Conservation (phyloP, 208 protist genomes). For the Acanthamoeba triangularis region DNA sequence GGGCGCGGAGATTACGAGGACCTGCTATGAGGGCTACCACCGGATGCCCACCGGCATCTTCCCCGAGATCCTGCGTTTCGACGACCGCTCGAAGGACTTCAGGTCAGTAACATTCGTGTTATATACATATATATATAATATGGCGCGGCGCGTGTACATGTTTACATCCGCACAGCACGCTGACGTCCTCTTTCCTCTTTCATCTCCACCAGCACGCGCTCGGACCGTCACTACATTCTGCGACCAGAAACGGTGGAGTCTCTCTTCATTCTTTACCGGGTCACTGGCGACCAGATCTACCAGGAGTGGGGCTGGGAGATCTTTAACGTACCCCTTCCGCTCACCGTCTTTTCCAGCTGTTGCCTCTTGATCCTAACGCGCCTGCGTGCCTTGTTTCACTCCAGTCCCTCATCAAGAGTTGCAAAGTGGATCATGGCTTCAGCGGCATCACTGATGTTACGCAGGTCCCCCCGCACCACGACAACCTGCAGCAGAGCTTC, state of each 20-base stretch:
- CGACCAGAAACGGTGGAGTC: constrained; percentile 89
- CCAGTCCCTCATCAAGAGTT: constrained; percentile 87
- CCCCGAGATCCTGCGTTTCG: constrained; percentile 87
- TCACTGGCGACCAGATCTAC: constrained; percentile 90
- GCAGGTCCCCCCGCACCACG: neutral
- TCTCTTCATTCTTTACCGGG: constrained; percentile 89
- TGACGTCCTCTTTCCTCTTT: neutral
- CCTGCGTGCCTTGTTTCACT: constrained; percentile 87
- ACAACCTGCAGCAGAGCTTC: constrained; percentile 93
- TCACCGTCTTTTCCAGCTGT: too few species aligned
- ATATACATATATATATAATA: too few species aligned
- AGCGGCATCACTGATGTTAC: constrained; percentile 81
- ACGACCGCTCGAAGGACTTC: neutral
- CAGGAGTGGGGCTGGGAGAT: constrained; percentile 91
- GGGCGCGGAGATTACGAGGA: constrained; percentile 84
- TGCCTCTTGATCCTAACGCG: too few species aligned
- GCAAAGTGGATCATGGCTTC: constrained; percentile 83
- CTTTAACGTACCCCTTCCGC: constrained; percentile 26
- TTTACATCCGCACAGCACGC: neutral
- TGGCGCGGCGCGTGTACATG: too few species aligned
- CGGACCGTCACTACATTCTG: neutral
- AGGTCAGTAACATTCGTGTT: too few species aligned
- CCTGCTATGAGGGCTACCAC: constrained; percentile 88
- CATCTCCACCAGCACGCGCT: neutral
- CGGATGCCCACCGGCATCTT: constrained; percentile 84